These are phyloP conservation scores for Lachnum nothofagi DNA, from an alignment of 2,329 filamentous ascomycete genomes.

Conservation along the genomic window DNA sequence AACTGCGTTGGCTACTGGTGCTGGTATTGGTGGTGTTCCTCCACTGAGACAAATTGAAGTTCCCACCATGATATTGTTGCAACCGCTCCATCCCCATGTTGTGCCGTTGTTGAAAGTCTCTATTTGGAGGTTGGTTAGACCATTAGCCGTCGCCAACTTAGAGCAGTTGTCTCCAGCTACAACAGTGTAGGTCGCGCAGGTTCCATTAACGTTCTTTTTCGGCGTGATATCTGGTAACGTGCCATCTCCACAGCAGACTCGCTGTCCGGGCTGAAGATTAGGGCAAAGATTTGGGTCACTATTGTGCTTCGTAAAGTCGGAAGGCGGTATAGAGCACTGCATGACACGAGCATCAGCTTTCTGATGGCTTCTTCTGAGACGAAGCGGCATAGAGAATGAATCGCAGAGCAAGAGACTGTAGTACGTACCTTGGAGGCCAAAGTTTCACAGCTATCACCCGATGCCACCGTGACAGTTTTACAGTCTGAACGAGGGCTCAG, in stretches of 20 bases:
- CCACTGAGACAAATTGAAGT: conserved; percentile 38
- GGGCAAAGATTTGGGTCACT: conserved; percentile 26
- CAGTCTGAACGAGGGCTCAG: too few species aligned
- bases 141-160: conserved; percentile 30
- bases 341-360: too few species aligned
- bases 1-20: conserved; percentile 33
- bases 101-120: conserved; percentile 38
- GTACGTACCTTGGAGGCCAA: conserved; percentile 35
- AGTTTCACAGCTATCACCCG: conserved; percentile 35
- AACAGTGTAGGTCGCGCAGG: conserved; percentile 36
- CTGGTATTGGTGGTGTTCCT: conserved; percentile 40
- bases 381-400: too few species aligned
- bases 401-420: too few species aligned
- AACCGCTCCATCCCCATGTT: conserved; percentile 43
- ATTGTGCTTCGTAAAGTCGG: conserved; percentile 36
- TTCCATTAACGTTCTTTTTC: conserved; percentile 32
- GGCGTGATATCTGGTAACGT: conserved; percentile 32
- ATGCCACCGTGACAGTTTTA: conserved; percentile 32
- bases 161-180: conserved; percentile 34
- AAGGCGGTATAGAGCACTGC: conserved; percentile 38
- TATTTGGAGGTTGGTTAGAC: conserved; percentile 33
- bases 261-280: conserved; percentile 24
- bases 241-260: conserved; percentile 34
- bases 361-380: too few species aligned
- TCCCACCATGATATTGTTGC: conserved; percentile 31